phyloP scores from a whole-genome alignment of 768 basidiomycete genomes.

The Coprinopsis strossmayeri region DNA sequence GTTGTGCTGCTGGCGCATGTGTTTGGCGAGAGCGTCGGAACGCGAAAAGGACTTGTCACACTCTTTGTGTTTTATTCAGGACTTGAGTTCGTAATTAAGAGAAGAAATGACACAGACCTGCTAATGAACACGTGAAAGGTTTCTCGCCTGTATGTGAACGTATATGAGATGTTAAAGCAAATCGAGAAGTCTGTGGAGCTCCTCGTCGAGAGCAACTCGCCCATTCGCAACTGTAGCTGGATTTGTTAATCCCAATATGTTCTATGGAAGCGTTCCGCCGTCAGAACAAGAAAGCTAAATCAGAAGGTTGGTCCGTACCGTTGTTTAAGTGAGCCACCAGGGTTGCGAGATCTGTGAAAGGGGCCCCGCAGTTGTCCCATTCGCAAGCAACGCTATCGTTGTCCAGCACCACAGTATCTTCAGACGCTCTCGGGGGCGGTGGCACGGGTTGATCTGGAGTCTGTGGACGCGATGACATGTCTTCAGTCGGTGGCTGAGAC shows the following conservation, averaged over 20 bases:
- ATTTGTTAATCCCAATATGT: constrained; percentile 80
- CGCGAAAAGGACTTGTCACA: constrained; percentile 95
- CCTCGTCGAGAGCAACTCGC: constrained; percentile 72
- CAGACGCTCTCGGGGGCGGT: not conserved
- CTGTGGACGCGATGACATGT: not conserved
- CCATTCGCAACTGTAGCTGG: constrained; percentile 90
- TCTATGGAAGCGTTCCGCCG: constrained; percentile 47
- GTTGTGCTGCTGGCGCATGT: constrained; percentile 85
- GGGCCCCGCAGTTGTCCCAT: constrained; percentile 75
- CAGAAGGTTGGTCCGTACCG: constrained; percentile 46
- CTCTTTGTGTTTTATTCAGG: constrained; percentile 41
- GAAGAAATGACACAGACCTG: constrained; percentile 52
- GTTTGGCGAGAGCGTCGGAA: constrained; percentile 88
- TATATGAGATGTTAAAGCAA: constrained; percentile 86
- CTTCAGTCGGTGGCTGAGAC: not conserved
- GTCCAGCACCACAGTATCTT: not conserved
- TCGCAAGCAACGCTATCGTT: constrained; percentile 39
- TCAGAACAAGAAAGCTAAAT: no score
- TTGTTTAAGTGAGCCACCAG: constrained; percentile 81
- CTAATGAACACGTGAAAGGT: constrained; percentile 76
- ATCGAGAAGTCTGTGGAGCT: constrained; percentile 80
- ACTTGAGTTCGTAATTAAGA: constrained; percentile 8
- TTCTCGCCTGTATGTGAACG: constrained; percentile 94
- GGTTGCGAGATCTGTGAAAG: constrained; percentile 67
- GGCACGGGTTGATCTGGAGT: not conserved